Evolutionary conservation across 768 basidiomycete species (phyloP), one percentile per base, ranked within the genome.

Genomic region (Suillus ampliporus): DNA sequence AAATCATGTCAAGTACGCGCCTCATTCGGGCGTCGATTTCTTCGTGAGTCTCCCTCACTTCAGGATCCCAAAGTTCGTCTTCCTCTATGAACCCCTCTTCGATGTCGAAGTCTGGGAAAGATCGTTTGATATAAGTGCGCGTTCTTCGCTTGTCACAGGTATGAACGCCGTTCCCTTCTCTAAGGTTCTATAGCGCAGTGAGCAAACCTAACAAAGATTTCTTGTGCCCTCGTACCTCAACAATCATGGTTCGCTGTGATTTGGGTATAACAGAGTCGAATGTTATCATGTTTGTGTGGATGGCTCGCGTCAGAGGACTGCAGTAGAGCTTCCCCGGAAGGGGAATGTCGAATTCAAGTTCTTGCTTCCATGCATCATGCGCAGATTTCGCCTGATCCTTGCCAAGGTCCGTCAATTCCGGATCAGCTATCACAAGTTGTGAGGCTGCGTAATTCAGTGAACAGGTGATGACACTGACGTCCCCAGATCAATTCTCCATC

Each of bases 401-500:
- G 1, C 91, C 91, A 4, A 83, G 63, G 0, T 73, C 70, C 0
- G 91, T 92, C 28, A 92, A 82, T 34, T 83, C 76, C 9, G 90
- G 84, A 69, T 92, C 90, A 31, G 90, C 89, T 89, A 64, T 57
- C 13, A 34, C 47, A 40, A 43, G 15, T 17, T 23, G 48, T 62
- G 40, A 28, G 11, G 62, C 50, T 59, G 64, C 50, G 21, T 5
- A 17, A 11, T 43, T 19, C 37, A 50, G 28, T 63, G 46, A 47
- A 44, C 21, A 15, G 47, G 14, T 57, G 10, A 51, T 53, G 35
- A 34, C 19, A 83, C 89, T 66, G 68, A 89, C 89, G 91, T 31
- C 92, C 92, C 91, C 91, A 94, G 1, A 75, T 75, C 5, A 91
- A 74, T 58, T 89, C 83, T 14, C 78, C 88, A 64, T 94, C 89